phyloP scores from a whole-genome alignment of 768 basidiomycete genomes.

The Hortiboletus flavorubellus region DNA sequence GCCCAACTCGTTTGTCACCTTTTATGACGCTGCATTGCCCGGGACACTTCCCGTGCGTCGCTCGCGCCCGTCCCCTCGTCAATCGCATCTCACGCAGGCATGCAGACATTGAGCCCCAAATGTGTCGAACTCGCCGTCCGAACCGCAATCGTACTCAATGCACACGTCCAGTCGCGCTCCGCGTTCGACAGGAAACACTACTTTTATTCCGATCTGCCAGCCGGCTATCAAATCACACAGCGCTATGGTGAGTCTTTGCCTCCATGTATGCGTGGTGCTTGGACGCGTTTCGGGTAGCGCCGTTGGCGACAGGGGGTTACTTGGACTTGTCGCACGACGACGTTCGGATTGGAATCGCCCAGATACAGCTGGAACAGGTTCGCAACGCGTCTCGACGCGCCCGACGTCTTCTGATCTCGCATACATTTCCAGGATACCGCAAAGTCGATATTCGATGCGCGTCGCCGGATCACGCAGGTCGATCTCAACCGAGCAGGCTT shows the following conservation, averaged over 20 bases:
- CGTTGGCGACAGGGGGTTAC: slow-evolving; percentile 70
- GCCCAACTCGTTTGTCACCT: slow-evolving; percentile 72
- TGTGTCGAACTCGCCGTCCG: slow-evolving; percentile 79
- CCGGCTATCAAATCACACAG: slow-evolving; percentile 25
- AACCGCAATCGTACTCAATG: slow-evolving; percentile 73
- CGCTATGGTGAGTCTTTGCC: slow-evolving; percentile 74
- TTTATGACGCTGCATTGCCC: slow-evolving; percentile 88
- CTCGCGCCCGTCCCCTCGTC: background rate
- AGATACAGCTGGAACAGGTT: slow-evolving; percentile 96
- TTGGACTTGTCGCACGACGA: slow-evolving; percentile 45
- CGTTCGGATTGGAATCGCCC: slow-evolving; percentile 74
- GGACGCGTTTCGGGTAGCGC: slow-evolving; percentile 46
- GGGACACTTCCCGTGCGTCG: slow-evolving; percentile 83
- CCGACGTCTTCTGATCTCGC: background rate
- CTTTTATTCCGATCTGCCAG: slow-evolving; percentile 92
- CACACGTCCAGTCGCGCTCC: slow-evolving; percentile 62
- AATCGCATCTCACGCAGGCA: background rate
- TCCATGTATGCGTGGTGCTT: no score
- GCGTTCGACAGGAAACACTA: slow-evolving; percentile 98
- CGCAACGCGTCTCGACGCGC: slow-evolving; percentile 15
- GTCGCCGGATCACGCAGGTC: slow-evolving; percentile 53
- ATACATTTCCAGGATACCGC: slow-evolving; percentile 70
- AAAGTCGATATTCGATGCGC: slow-evolving; percentile 68
- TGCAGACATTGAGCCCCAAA: slow-evolving; percentile 48
- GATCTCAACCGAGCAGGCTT: slow-evolving; percentile 91